These are phyloP conservation scores for Cystobasidiopsis lactophilus DNA, from an alignment of 768 basidiomycete genomes.

Conservation along the genomic window DNA sequence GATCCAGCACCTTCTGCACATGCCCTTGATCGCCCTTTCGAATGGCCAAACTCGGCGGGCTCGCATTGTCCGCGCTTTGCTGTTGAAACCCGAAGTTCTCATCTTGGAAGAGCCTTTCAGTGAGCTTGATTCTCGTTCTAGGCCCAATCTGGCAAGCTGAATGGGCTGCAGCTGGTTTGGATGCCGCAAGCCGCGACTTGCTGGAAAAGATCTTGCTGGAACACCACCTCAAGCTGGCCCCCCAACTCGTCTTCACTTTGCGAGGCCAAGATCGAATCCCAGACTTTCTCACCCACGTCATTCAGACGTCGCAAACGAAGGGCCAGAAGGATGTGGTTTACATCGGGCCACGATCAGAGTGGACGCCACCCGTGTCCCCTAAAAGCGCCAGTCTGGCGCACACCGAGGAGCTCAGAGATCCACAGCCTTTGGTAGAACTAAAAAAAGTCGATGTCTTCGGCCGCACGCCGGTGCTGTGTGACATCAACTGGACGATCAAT, in stretches of 20 bases:
- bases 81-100: constrained; percentile 47
- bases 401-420: background rate
- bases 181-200: constrained; percentile 36
- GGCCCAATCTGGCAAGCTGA: background rate
- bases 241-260: constrained; percentile 44
- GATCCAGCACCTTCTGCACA: constrained; percentile 43
- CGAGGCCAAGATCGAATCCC: constrained; percentile 51
- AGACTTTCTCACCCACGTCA: constrained; percentile 48
- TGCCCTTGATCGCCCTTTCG: constrained; percentile 63
- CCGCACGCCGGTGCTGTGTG: constrained; percentile 31
- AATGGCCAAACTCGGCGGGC: constrained; percentile 83
- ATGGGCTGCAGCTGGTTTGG: constrained; percentile 47
- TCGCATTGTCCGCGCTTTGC: constrained; percentile 52
- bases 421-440: constrained; percentile 36
- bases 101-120: constrained; percentile 83
- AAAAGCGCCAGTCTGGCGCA: background rate
- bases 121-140: constrained; percentile 25
- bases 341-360: constrained; percentile 32
- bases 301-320: constrained; percentile 13
- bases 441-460: constrained; percentile 53
- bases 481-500: constrained; percentile 60
- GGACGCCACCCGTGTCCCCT: background rate
- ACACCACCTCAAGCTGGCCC: constrained; percentile 32
- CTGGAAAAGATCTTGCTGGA: constrained; percentile 37
- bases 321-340: constrained; percentile 27